These are phyloP conservation scores for Yarrowia divulgata DNA, from an alignment of 805 yeast species.

Conservation along the genomic window DNA sequence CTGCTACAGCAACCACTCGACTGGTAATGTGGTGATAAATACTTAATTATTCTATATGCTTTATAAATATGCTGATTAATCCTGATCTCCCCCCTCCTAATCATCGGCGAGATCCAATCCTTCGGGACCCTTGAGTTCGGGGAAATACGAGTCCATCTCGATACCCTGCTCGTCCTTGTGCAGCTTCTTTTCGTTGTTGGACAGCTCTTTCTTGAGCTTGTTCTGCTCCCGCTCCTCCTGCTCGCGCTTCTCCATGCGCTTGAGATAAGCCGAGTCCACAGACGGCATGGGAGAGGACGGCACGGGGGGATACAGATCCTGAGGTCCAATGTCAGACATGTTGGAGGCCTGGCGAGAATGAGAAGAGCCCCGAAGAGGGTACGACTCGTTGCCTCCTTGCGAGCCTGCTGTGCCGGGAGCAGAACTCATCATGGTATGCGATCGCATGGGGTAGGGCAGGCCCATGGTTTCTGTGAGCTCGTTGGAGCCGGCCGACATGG, in stretches of 20 bases:
- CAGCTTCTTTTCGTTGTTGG: slow-evolving; percentile 9
- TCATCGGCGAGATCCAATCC: slow-evolving; percentile 1
- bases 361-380: slow-evolving; percentile 17
- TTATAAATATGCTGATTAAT: slow-evolving; percentile 20
- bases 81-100: not conserved
- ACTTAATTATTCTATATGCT: slow-evolving; percentile 26
- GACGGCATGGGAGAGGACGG: slow-evolving; percentile 38
- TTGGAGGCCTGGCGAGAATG: not conserved
- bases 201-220: not conserved
- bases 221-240: slow-evolving; percentile 11
- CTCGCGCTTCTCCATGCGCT: slow-evolving; percentile 20
- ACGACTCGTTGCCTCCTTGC: not conserved
- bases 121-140: slow-evolving; percentile 11
- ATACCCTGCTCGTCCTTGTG: slow-evolving; percentile 25
- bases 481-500: slow-evolving; percentile 30
- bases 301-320: not conserved
- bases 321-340: slow-evolving; percentile 2
- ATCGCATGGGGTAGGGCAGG: slow-evolving; percentile 21
- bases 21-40: not conserved
- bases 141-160: slow-evolving; percentile 21
- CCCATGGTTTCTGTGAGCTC: slow-evolving; percentile 37
- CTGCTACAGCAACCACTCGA: too few species aligned
- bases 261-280: slow-evolving; percentile 8
- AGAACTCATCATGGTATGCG: slow-evolving; percentile 13
- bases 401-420: not conserved